Evolutionary conservation across 1,284 basidiomycete species (phyloP).

Genomic region (Albatrellus sp.): DNA sequence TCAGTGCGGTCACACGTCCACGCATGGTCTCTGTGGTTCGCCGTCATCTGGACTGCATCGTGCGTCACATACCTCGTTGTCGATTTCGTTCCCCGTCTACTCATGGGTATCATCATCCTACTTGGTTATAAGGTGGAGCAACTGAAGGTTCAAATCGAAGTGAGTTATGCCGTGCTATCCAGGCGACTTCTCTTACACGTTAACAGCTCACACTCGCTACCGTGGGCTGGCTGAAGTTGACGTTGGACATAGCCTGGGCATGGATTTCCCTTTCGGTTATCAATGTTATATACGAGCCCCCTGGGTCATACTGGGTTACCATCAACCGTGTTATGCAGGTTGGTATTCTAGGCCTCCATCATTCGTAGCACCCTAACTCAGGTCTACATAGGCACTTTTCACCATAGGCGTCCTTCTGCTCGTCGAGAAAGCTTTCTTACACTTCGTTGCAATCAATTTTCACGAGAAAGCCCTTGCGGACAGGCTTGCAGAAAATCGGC

Average conservation of each 20-base stretch:
- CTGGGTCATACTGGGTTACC: slow-evolving; percentile 52
- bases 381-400: slow-evolving; percentile 43
- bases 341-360: slow-evolving; percentile 19
- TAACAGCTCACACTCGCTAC: slow-evolving; percentile 56
- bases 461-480: slow-evolving; percentile 65
- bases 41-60: slow-evolving; percentile 54
- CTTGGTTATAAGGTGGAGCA: slow-evolving; percentile 53
- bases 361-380: not conserved
- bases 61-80: slow-evolving; percentile 52
- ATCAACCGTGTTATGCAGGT: slow-evolving; percentile 56
- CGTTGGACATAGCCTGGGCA: slow-evolving; percentile 51
- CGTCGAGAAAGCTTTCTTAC: slow-evolving; percentile 59
- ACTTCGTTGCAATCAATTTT: slow-evolving; percentile 68
- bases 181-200: slow-evolving; percentile 4
- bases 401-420: slow-evolving; percentile 49
- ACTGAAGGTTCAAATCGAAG: slow-evolving; percentile 54
- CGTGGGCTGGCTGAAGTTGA: slow-evolving; percentile 56
- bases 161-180: slow-evolving; percentile 17
- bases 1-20: slow-evolving; percentile 41
- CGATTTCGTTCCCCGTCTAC: slow-evolving; percentile 45
- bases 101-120: slow-evolving; percentile 39
- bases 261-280: slow-evolving; percentile 62
- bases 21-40: slow-evolving; percentile 63
- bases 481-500: slow-evolving; percentile 53
- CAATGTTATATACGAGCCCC: slow-evolving; percentile 41